These are phyloP conservation scores for Ramularia endophylla DNA, from an alignment of 2,329 filamentous ascomycete genomes.

Conservation along the genomic window DNA sequence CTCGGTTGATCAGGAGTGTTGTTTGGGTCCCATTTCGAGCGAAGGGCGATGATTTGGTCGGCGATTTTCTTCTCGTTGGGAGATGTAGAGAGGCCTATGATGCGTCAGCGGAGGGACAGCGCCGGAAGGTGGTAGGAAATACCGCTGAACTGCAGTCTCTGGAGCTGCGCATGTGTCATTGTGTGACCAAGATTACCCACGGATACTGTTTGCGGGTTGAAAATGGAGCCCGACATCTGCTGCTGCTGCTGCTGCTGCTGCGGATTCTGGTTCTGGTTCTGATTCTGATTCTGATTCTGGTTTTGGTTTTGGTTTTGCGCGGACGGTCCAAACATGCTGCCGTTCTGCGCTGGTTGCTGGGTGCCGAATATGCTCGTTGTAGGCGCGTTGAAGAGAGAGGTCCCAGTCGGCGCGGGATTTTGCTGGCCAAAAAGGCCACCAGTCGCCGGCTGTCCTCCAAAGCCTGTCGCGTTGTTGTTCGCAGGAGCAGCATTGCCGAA, in stretches of 20 bases:
- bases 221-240: slow-evolving; percentile 19
- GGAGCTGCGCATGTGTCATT: slow-evolving; percentile 23
- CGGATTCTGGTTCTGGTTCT: slow-evolving; percentile 28
- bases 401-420: too few species aligned
- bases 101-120: too few species aligned
- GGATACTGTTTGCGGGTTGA: slow-evolving; percentile 17
- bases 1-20: slow-evolving; percentile 8
- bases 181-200: slow-evolving; percentile 17
- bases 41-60: slow-evolving; percentile 65
- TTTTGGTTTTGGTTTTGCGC: background rate
- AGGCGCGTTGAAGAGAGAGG: slow-evolving; percentile 1
- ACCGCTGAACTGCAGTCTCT: slow-evolving; percentile 21
- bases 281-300: slow-evolving; percentile 15
- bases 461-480: slow-evolving; percentile 1
- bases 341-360: slow-evolving; percentile 4
- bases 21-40: slow-evolving; percentile 67
- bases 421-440: slow-evolving; percentile 12
- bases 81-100: slow-evolving; percentile 11
- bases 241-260: slow-evolving; percentile 25
- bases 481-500: slow-evolving; percentile 2
- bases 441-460: slow-evolving; percentile 5
- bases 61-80: slow-evolving; percentile 62
- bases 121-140: background rate
- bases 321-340: slow-evolving; percentile 12
- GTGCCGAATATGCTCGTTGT: slow-evolving; percentile 15